phyloP scores from a whole-genome alignment of 139 green algal genomes.

The Volvox reticuliferus region DNA sequence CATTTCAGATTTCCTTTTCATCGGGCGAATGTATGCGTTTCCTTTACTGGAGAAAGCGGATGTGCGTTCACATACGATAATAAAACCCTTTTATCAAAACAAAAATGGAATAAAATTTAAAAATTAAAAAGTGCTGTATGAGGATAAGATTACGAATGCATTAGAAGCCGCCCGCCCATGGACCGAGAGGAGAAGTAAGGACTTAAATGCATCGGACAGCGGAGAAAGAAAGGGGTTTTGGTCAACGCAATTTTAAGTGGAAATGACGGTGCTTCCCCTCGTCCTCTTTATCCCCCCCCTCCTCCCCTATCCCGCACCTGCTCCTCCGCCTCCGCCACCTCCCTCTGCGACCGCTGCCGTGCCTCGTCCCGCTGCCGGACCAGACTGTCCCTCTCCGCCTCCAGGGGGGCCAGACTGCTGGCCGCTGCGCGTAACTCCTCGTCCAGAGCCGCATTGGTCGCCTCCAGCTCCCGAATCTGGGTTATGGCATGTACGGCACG shows the following conservation, averaged over 20 bases:
- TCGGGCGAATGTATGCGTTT: no score
- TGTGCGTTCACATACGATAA: no score
- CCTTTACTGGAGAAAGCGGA: no score
- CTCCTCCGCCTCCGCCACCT: slow-evolving; percentile 35
- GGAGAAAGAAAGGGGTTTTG: no score
- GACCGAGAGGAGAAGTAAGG: no score
- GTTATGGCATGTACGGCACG: neutral
- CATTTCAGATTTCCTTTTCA: no score
- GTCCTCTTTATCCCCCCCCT: neutral
- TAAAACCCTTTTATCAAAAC: no score
- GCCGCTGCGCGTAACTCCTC: slow-evolving; percentile 21
- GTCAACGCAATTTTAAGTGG: neutral
- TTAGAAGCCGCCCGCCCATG: no score
- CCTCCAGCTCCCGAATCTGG: slow-evolving; percentile 59
- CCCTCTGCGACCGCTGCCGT: slow-evolving; percentile 4
- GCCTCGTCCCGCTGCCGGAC: slow-evolving; percentile 26
- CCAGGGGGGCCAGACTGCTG: slow-evolving; percentile 13
- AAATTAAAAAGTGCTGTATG: no score
- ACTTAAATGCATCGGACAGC: no score
- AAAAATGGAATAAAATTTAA: no score
- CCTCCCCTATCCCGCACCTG: slow-evolving; percentile 24
- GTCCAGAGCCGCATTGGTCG: neutral
- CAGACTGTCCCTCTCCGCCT: slow-evolving; percentile 41
- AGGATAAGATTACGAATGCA: no score
- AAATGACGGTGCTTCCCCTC: neutral